Conservation (phyloP, 768 basidiomycete species). For the Rhodocollybia butyracea region DNA sequence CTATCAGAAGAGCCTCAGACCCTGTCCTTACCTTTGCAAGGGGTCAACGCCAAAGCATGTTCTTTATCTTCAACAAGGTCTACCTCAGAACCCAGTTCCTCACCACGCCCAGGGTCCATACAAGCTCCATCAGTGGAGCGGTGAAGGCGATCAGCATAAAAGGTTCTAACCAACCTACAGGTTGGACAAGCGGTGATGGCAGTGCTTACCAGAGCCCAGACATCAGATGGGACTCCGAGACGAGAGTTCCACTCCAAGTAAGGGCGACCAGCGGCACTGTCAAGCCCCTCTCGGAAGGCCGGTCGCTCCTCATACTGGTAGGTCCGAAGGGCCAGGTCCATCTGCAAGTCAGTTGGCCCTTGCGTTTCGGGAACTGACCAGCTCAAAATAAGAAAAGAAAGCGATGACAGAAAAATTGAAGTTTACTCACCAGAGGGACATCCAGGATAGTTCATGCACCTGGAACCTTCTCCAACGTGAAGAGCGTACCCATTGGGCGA, state of each 20-base stretch:
- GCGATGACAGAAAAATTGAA: not conserved
- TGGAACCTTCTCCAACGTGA: not conserved
- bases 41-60: no score
- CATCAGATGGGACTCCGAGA: not conserved
- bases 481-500: not conserved
- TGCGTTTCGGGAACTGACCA: not conserved
- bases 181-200: not conserved
- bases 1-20: no score
- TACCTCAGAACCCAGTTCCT: no score
- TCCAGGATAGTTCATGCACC: not conserved
- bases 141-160: not conserved
- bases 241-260: not conserved
- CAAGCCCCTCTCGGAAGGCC: not conserved
- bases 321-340: not conserved
- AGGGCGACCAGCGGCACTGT: not conserved
- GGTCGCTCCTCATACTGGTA: not conserved
- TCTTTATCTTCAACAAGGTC: no score
- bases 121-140: slow-evolving; percentile 13
- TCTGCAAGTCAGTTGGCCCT: not conserved
- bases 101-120: no score
- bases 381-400: not conserved
- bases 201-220: not conserved
- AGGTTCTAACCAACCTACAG: not conserved
- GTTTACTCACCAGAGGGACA: not conserved
- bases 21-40: no score